Percentiles rank a stretch among this genome's conserved stretches.
These are phyloP conservation scores for Clitopilus hobsonii DNA, from an alignment of 768 basidiomycete genomes.

Conservation along the genomic window DNA sequence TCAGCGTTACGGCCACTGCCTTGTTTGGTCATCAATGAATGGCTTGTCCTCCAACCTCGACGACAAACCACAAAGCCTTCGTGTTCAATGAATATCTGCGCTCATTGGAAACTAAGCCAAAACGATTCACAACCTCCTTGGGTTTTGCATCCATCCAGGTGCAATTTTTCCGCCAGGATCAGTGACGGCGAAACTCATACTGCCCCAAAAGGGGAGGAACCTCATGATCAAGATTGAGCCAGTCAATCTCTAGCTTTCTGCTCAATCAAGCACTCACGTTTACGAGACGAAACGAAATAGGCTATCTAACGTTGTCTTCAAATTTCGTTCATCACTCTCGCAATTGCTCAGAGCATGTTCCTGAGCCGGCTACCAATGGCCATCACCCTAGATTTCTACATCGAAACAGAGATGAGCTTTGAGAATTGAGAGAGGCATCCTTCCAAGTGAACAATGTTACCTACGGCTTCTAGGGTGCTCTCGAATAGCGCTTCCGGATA, in stretches of 20 bases:
- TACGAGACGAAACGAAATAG: background rate
- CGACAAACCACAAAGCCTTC: no score
- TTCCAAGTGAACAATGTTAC: background rate
- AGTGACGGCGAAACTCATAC: background rate
- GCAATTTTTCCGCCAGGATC: background rate
- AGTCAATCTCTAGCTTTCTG: background rate
- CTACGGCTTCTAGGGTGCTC: background rate
- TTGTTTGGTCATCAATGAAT: background rate
- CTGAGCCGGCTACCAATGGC: background rate
- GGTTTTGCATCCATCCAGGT: background rate
- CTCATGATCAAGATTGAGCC: background rate
- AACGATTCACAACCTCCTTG: background rate
- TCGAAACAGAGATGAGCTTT: background rate
- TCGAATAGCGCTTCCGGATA: background rate
- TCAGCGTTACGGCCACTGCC: background rate
- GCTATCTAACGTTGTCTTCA: background rate
- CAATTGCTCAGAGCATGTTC: background rate
- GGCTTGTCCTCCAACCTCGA: no score
- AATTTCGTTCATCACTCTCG: background rate
- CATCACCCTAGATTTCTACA: background rate
- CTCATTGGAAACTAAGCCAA: no score
- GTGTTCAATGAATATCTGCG: no score
- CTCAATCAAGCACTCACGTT: background rate
- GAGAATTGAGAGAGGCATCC: background rate
- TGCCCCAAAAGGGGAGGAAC: no score